phyloP scores from a whole-genome alignment of 2,329 filamentous ascomycete species.

The Fusarium stilboides region DNA sequence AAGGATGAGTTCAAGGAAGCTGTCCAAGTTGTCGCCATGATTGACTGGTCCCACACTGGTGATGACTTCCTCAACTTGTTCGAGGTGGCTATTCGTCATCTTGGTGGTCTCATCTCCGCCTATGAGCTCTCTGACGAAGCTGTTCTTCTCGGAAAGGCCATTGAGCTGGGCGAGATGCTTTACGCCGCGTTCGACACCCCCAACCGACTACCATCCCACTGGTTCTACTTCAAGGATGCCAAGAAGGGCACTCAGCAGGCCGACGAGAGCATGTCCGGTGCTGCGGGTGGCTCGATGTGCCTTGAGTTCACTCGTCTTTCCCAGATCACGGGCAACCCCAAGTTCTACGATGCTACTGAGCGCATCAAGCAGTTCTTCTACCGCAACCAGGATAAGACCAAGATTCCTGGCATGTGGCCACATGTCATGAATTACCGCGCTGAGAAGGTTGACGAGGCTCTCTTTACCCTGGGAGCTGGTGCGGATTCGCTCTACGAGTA shows the following conservation, averaged over 20 bases:
- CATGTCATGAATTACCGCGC: constrained; percentile 72
- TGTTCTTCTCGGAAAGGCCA: constrained; percentile 64
- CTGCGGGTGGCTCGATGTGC: constrained; percentile 74
- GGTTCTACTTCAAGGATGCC: constrained; percentile 61
- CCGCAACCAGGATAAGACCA: constrained; percentile 75
- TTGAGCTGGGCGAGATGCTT: constrained; percentile 69
- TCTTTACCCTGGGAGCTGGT: constrained; percentile 63
- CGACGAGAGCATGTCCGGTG: constrained; percentile 58
- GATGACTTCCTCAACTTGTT: constrained; percentile 69
- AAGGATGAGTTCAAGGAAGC: constrained; percentile 69
- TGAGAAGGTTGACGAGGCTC: constrained; percentile 60
- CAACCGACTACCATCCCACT: constrained; percentile 65
- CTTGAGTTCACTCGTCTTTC: constrained; percentile 83
- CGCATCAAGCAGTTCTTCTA: constrained; percentile 80
- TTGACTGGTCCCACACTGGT: constrained; percentile 68
- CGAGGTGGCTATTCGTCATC: constrained; percentile 72
- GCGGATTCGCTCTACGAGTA: constrained; percentile 72
- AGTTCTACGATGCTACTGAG: constrained; percentile 83
- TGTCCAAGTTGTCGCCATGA: constrained; percentile 62
- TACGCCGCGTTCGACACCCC: constrained; percentile 69
- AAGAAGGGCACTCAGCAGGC: constrained; percentile 57
- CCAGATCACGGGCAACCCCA: constrained; percentile 79
- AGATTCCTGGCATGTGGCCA: constrained; percentile 82
- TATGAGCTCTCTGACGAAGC: constrained; percentile 66
- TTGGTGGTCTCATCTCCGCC: constrained; percentile 67